These are phyloP conservation scores for Pseudocercospora musae DNA, from an alignment of 2,329 filamentous ascomycete genomes.

Conservation along the genomic window DNA sequence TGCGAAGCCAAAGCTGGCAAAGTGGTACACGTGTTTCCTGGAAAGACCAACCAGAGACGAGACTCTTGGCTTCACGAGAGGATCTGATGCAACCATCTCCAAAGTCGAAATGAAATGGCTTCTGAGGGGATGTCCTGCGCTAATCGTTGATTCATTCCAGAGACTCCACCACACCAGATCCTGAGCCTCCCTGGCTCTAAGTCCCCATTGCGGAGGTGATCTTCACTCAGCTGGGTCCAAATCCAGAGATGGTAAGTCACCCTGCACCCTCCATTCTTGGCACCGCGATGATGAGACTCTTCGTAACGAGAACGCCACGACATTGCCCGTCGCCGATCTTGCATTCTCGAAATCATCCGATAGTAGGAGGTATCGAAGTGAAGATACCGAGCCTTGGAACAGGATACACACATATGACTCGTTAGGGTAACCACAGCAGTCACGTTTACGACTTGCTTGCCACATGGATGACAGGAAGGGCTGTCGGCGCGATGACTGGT, in stretches of 20 bases:
- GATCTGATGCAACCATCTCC: background rate
- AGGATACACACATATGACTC: background rate
- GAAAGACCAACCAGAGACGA: background rate
- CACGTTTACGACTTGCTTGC: background rate
- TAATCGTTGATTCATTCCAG: background rate
- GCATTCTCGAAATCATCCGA: background rate
- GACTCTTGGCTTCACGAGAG: background rate
- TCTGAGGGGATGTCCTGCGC: too few relatives aligned
- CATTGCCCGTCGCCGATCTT: background rate
- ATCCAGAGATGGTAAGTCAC: background rate
- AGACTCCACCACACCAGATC: background rate
- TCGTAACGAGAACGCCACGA: background rate
- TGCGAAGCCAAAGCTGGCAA: background rate
- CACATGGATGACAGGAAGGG: background rate
- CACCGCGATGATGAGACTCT: background rate
- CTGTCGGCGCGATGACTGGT: background rate
- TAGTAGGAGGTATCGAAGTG: background rate
- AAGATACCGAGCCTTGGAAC: background rate
- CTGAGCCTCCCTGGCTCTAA: too few relatives aligned
- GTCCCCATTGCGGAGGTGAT: background rate
- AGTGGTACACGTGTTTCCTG: background rate
- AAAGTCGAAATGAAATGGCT: too few relatives aligned
- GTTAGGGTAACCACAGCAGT: background rate
- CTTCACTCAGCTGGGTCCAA: too few relatives aligned
- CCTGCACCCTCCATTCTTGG: too few relatives aligned